Conservation (phyloP, 1,284 basidiomycete genomes). For the Peniophora sp. region DNA sequence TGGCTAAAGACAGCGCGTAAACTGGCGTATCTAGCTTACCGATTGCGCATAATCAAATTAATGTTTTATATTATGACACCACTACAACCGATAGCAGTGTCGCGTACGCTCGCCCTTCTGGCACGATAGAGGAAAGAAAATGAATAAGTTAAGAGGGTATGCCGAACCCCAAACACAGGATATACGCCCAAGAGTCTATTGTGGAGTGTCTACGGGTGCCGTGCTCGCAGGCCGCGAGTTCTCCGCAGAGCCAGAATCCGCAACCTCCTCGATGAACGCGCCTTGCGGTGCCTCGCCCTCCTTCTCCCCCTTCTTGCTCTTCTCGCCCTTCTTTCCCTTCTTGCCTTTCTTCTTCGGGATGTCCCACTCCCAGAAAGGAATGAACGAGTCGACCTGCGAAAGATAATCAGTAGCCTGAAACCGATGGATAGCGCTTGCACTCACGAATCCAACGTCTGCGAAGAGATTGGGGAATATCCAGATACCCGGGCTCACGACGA, state of each 20-base stretch:
- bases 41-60: too few relatives aligned
- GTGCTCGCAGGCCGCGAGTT: constrained; percentile 54
- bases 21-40: too few relatives aligned
- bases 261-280: constrained; percentile 48
- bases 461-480: constrained; percentile 99
- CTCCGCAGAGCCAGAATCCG: constrained; percentile 32
- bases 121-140: too few relatives aligned
- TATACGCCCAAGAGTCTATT: too few relatives aligned
- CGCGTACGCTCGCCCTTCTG: too few relatives aligned
- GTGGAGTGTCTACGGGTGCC: constrained; percentile 27
- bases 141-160: too few relatives aligned
- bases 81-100: too few relatives aligned
- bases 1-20: too few relatives aligned
- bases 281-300: constrained; percentile 17
- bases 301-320: constrained; percentile 9
- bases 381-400: constrained; percentile 91
- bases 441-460: constrained; percentile 96
- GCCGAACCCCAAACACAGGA: too few relatives aligned
- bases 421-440: constrained; percentile 26
- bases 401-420: constrained; percentile 3
- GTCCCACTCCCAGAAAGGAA: constrained; percentile 97
- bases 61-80: too few relatives aligned
- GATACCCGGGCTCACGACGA: constrained; percentile 85
- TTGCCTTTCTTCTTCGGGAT: constrained; percentile 84
- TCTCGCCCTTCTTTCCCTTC: constrained; percentile 49